These are phyloP conservation scores for Mortierella sp. DNA, from an alignment of 371 early-diverging fungal genomes.

Conservation along the genomic window DNA sequence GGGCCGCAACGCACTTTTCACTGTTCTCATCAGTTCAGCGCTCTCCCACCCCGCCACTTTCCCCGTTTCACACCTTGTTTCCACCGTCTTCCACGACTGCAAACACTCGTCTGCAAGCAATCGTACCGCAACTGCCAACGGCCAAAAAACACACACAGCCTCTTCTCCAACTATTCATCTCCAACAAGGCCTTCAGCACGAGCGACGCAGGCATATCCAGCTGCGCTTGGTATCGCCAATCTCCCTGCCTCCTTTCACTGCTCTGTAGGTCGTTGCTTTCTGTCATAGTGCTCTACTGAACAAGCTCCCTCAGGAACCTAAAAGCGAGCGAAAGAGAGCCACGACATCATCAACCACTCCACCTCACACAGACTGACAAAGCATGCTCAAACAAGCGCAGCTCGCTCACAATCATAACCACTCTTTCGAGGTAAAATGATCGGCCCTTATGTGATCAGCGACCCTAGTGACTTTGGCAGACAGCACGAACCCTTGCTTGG, in stretches of 20 bases:
- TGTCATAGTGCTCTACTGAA: no score
- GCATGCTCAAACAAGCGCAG: slow-evolving; percentile 32
- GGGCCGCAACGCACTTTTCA: no score
- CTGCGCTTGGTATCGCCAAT: no score
- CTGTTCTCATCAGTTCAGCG: not conserved
- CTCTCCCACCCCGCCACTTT: not conserved
- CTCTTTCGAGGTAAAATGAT: slow-evolving; percentile 36
- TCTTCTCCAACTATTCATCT: no score
- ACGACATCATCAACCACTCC: not conserved
- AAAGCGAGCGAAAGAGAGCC: not conserved
- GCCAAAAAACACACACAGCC: not conserved
- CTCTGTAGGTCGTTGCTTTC: no score
- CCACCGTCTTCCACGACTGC: not conserved
- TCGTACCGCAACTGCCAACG: not conserved
- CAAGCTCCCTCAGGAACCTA: not conserved
- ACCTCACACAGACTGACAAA: slow-evolving; percentile 15
- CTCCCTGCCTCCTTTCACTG: no score
- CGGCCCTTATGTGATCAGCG: no score
- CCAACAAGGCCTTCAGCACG: no score
- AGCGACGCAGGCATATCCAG: no score
- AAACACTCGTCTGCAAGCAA: not conserved
- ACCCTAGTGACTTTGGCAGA: no score
- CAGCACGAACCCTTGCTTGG: no score
- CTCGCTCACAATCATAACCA: slow-evolving; percentile 21
- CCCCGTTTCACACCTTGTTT: slow-evolving; percentile 2